Base-by-base conservation (phyloP, 169 alveolate species). In the Cytauxzoon felis region DNA sequence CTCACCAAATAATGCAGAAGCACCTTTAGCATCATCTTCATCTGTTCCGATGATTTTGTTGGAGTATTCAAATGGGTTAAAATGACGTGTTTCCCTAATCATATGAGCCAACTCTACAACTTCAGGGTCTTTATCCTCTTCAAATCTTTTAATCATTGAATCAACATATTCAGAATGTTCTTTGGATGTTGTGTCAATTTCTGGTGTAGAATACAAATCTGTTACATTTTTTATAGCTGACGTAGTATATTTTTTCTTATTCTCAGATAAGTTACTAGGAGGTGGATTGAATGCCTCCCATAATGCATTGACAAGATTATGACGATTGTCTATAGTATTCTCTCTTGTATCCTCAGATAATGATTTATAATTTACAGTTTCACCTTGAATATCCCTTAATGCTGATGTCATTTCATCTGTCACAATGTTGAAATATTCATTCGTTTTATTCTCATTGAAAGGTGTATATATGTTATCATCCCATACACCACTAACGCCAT, bases 371-470 rank as follows among this genome's bases (percentile, higher is more conserved):
- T 71, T 24, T 41, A 49, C 63, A 19, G 23, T 63, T 34, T 64
- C 70, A 1, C 84, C 84, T 34, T 73, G 84, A 7, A 73, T 79
- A 8, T 63, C 84, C 0, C 60, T 33, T 32, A 73, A 47, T 16
- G 78, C 84, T 8, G 53, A 5, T 29, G 34, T 58, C 5, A 73
- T 57, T 48, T 73, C 80, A 21, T 67, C 76, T 1, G 48, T 61
- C 30, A 73, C 19, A 33, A 29, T 65, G 23, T 56, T 19, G 38
- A 73, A 73, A 56, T 73, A 73, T 2, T 9, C 4, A 3, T 49
- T 23, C 18, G 78, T 57, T 49, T 66, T 21, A 16, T 18, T 26
- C n/a, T 43, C 64, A 43, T 62, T 52, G 24, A 73, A 64, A 1
- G 64, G 84, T 18, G 84, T 73, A 45, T 62, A 73, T 7, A 73